These are phyloP conservation scores for Trichophyton schoenleinii DNA, from an alignment of 2,329 filamentous ascomycete genomes.

Conservation along the genomic window DNA sequence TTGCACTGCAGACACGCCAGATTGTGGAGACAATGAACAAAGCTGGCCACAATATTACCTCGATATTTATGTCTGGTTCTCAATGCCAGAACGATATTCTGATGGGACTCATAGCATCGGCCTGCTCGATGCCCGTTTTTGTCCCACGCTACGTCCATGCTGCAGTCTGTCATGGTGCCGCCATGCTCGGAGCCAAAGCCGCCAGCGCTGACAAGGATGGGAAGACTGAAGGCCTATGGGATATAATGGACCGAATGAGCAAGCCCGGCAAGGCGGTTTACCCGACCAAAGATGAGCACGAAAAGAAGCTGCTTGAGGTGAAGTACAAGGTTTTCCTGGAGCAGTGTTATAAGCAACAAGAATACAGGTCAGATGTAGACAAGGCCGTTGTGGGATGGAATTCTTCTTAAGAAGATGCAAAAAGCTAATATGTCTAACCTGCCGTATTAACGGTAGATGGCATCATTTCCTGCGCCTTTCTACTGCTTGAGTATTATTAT, in stretches of 20 bases:
- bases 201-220: conserved; percentile 67
- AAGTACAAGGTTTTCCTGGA: conserved; percentile 97
- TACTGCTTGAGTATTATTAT: no score
- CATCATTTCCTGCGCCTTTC: no score
- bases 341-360: conserved; percentile 74
- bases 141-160: conserved; percentile 91
- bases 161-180: conserved; percentile 92
- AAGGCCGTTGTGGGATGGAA: conserved; percentile 39
- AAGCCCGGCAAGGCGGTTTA: conserved; percentile 77
- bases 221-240: conserved; percentile 78
- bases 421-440: not conserved
- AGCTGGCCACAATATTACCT: conserved; percentile 72
- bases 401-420: not conserved
- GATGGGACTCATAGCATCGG: conserved; percentile 81
- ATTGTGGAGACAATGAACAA: conserved; percentile 92
- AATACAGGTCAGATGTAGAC: conserved; percentile 69
- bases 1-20: conserved; percentile 89
- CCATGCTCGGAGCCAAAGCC: conserved; percentile 97
- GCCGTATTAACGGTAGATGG: no score
- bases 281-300: conserved; percentile 56
- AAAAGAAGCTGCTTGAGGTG: conserved; percentile 67
- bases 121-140: conserved; percentile 81
- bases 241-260: conserved; percentile 95
- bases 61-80: conserved; percentile 97
- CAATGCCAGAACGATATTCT: conserved; percentile 93